phyloP scores from a whole-genome alignment of 2,329 filamentous ascomycete species.

The Aspergillus texensis region DNA sequence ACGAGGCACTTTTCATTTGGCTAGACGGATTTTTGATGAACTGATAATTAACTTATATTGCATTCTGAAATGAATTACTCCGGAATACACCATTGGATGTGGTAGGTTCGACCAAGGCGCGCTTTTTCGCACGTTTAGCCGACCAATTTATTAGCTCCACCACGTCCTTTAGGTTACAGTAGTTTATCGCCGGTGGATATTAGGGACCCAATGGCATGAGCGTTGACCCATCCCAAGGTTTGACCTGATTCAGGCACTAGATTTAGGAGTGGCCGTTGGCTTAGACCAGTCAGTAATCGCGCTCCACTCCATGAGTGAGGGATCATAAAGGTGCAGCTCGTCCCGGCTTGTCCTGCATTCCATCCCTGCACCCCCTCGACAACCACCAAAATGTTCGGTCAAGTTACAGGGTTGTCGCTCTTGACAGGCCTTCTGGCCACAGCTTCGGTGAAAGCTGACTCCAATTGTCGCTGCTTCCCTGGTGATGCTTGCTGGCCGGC shows the following conservation, averaged over 20 bases:
- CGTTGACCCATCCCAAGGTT: neutral
- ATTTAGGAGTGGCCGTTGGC: neutral
- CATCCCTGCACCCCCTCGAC: neutral
- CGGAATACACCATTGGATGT: too few relatives aligned
- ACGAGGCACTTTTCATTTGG: neutral
- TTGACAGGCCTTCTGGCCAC: constrained; percentile 7
- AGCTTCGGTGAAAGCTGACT: neutral
- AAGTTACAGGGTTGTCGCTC: neutral
- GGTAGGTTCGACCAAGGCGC: too few relatives aligned
- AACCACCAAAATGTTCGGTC: constrained; percentile 1
- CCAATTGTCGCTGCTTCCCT: constrained; percentile 53
- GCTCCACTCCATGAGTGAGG: neutral
- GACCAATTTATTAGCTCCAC: too few relatives aligned
- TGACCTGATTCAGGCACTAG: neutral
- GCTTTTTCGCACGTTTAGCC: too few relatives aligned
- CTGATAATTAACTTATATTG: neutral
- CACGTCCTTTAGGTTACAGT: neutral
- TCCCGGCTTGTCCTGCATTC: neutral
- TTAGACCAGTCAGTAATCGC: too few relatives aligned
- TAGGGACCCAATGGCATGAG: too few relatives aligned
- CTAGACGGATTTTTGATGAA: neutral
- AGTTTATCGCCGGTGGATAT: neutral
- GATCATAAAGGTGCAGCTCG: neutral
- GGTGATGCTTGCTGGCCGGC: constrained; percentile 60
- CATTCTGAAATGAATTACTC: neutral